Conservation (phyloP, 2,329 filamentous ascomycete species). For the Arthrobotrys sphaeroides region DNA sequence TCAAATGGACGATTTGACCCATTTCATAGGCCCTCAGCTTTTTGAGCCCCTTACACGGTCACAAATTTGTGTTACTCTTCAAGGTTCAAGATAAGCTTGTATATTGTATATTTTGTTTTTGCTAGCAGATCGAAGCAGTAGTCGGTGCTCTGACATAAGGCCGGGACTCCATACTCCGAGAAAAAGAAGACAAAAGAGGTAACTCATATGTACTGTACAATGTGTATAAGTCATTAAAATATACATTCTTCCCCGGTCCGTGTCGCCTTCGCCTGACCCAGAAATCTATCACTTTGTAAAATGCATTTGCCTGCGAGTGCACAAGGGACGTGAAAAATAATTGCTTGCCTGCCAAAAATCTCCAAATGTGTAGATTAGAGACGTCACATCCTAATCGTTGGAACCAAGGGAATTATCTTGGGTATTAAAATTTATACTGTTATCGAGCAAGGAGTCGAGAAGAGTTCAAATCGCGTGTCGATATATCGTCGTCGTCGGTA, state of each 20-base stretch:
- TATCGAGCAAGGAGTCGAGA: too few species aligned
- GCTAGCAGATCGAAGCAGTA: background rate
- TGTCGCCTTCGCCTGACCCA: background rate
- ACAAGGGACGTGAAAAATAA: background rate
- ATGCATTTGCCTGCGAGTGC: background rate
- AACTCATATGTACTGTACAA: slow-evolving; percentile 1
- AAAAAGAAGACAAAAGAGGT: too few species aligned
- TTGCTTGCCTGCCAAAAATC: background rate
- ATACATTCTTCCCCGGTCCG: background rate
- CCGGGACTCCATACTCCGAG: background rate
- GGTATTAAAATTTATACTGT: too few species aligned
- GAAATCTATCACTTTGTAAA: background rate
- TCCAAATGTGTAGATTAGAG: too few species aligned
- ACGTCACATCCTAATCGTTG: too few species aligned
- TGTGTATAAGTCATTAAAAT: background rate
- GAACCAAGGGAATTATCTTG: too few species aligned
- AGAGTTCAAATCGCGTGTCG: too few species aligned
- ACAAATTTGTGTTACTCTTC: too few species aligned
- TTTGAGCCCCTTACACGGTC: too few species aligned
- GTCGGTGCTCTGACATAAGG: background rate
- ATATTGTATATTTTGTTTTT: background rate
- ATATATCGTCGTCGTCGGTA: too few species aligned
- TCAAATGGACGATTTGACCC: background rate
- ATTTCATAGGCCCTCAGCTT: background rate
- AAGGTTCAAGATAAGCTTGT: too few species aligned